phyloP scores from a whole-genome alignment of 2,329 filamentous ascomycete species.

The Ampelomyces quisqualis region DNA sequence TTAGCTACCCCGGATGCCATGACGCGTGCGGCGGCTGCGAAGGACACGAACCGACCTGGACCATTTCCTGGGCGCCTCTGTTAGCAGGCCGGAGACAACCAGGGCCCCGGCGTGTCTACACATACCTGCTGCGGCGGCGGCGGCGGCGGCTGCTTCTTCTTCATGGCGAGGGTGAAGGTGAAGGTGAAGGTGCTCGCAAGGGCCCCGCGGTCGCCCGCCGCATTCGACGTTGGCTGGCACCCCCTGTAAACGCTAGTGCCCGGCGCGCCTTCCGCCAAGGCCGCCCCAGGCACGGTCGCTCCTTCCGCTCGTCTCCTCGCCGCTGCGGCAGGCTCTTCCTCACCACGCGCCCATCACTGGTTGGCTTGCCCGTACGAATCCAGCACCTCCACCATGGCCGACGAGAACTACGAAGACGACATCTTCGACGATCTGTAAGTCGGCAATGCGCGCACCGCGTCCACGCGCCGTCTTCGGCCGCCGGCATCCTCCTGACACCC shows the following conservation, averaged over 20 bases:
- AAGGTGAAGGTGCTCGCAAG: constrained; percentile 1
- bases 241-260: constrained; percentile 2
- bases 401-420: constrained; percentile 87
- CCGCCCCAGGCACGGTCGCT: constrained; percentile 19
- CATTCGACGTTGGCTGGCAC: constrained; percentile 9
- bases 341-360: constrained; percentile 2
- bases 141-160: constrained; percentile 53
- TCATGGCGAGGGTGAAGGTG: constrained; percentile 38
- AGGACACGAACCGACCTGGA: constrained; percentile 87
- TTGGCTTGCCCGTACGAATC: neutral
- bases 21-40: constrained; percentile 25
- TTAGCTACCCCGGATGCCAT: constrained; percentile 42
- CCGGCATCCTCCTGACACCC: constrained; percentile 12
- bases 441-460: constrained; percentile 3
- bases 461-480: neutral
- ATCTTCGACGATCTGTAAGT: constrained; percentile 93
- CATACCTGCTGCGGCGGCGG: constrained; percentile 51
- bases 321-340: constrained; percentile 24
- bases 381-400: constrained; percentile 60
- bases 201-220: constrained; percentile 20
- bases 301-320: constrained; percentile 21
- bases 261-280: constrained; percentile 24
- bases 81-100: constrained; percentile 19
- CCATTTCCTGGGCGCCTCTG: constrained; percentile 76
- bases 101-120: neutral